A percentile compares a stretch with the other conserved stretches of the same genome.
These are phyloP conservation scores for Tympanopsis confertula DNA, from an alignment of 2,329 filamentous ascomycete genomes.

Conservation along the genomic window DNA sequence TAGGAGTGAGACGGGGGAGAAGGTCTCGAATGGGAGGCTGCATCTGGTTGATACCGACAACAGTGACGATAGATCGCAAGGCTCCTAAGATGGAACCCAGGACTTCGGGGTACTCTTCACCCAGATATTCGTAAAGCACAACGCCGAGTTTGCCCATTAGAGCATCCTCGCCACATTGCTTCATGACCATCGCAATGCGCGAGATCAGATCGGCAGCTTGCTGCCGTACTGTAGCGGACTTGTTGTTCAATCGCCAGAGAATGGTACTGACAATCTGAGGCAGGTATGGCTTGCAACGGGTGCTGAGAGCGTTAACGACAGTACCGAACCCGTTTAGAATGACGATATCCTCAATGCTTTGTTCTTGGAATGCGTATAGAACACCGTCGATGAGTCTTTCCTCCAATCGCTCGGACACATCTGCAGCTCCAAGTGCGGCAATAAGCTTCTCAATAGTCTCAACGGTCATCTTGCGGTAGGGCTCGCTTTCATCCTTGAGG, in stretches of 20 bases:
- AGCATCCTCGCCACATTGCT: constrained; percentile 91
- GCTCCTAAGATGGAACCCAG: constrained; percentile 92
- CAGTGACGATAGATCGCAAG: constrained; percentile 88
- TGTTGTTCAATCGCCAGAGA: constrained; percentile 94
- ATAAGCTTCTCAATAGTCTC: constrained; percentile 97
- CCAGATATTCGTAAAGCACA: constrained; percentile 93
- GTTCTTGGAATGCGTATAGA: constrained; percentile 91
- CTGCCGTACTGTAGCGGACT: constrained; percentile 89
- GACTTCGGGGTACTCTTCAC: constrained; percentile 96
- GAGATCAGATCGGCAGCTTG: constrained; percentile 95
- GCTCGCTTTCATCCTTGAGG: constrained; percentile 93
- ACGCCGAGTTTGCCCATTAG: constrained; percentile 91
- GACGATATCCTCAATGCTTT: constrained; percentile 89
- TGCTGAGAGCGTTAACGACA: constrained; percentile 87
- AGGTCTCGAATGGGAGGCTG: constrained; percentile 95
- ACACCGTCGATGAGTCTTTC: constrained; percentile 93
- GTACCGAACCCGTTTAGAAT: constrained; percentile 97
- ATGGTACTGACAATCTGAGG: constrained; percentile 96
- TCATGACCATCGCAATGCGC: constrained; percentile 96
- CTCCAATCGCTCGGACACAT: constrained; percentile 84
- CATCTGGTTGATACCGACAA: constrained; percentile 96
- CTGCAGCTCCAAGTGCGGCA: constrained; percentile 84
- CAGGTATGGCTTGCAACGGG: constrained; percentile 88
- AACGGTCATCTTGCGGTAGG: constrained; percentile 97
- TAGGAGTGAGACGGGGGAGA: constrained; percentile 89